Conservation (phyloP, 345 rosid species). For the Eucalyptus curtisii region DNA sequence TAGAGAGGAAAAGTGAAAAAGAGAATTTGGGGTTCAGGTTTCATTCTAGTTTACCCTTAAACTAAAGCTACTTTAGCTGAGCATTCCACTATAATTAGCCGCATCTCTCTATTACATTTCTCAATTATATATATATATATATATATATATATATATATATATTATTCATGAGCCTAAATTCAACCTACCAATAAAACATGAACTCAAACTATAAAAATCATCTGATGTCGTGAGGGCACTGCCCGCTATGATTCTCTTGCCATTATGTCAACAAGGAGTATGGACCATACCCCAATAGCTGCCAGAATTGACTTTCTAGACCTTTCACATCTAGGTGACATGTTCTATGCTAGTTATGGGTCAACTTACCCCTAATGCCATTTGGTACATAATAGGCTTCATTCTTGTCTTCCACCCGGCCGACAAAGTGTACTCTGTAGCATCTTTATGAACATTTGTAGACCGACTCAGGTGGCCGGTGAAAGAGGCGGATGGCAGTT, state of each 20-base stretch:
- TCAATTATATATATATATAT: too few species aligned
- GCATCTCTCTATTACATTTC: too few species aligned
- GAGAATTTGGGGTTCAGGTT: background rate
- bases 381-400: background rate
- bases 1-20: background rate
- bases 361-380: background rate
- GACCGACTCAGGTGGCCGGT: background rate
- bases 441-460: background rate
- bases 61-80: background rate
- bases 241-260: background rate
- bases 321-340: background rate
- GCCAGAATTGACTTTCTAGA: background rate
- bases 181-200: too few species aligned
- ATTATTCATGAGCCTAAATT: background rate
- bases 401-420: background rate
- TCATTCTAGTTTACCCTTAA: background rate
- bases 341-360: background rate
- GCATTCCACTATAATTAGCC: background rate
- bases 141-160: too few species aligned
- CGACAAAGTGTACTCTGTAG: background rate
- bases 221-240: fast-evolving
- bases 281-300: background rate
- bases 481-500: background rate
- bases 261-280: background rate
- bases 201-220: background rate